Conservation (phyloP, 2,329 filamentous ascomycete species). For the Diplodia intermedia region DNA sequence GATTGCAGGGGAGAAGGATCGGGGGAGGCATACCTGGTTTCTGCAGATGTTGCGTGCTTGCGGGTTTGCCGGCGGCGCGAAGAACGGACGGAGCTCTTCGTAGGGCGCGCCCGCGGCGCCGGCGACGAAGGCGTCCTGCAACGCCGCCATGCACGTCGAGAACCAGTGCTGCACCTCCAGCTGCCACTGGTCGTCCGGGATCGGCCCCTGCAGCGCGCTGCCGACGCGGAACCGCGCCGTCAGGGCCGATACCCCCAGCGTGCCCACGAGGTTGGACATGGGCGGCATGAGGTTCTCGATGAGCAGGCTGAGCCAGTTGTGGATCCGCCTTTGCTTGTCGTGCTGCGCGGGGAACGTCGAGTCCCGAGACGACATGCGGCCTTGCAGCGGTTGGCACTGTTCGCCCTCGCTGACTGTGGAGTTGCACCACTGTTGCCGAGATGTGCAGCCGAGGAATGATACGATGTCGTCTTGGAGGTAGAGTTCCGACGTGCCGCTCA, state of each 20-base stretch:
- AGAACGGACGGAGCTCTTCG: not conserved
- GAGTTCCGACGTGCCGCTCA: not conserved
- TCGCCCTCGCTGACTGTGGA: not conserved
- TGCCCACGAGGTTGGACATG: not conserved
- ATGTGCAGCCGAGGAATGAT: not conserved
- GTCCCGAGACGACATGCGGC: too few relatives aligned
- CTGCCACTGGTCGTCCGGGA: slow-evolving; percentile 35
- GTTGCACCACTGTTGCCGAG: not conserved
- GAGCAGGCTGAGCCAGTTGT: slow-evolving; percentile 13
- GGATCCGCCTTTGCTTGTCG: not conserved
- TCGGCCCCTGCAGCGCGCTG: slow-evolving; percentile 8
- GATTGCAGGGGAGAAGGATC: too few relatives aligned
- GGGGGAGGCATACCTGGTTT: slow-evolving; percentile 28
- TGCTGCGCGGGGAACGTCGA: not conserved
- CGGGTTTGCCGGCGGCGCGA: not conserved
- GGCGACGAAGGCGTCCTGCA: slow-evolving; percentile 33
- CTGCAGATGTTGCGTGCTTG: slow-evolving; percentile 15
- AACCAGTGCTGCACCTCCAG: slow-evolving; percentile 33
- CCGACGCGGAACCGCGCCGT: slow-evolving; percentile 14
- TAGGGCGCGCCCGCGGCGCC: slow-evolving; percentile 21
- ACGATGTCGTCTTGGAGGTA: not conserved
- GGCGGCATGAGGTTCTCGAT: not conserved
- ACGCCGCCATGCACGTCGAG: slow-evolving; percentile 27
- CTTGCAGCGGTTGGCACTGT: not conserved
- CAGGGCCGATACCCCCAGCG: slow-evolving; percentile 6